Evolutionary conservation across 2,329 filamentous ascomycete species (phyloP).

Genomic region (Penicillium sp.): DNA sequence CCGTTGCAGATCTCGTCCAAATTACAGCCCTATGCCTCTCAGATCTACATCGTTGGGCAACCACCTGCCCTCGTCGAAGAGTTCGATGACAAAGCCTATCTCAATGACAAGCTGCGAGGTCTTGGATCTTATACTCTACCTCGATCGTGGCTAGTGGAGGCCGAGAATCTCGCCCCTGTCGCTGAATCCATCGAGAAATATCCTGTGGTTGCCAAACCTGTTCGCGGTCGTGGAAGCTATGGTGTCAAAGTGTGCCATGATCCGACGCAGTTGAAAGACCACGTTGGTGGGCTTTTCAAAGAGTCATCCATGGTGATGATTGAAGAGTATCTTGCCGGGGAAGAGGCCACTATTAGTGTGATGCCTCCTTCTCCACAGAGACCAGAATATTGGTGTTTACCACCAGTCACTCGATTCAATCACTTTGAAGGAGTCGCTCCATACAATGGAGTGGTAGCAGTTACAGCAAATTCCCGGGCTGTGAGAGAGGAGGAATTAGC

Average conservation of each 20-base stretch:
- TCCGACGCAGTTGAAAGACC: conserved; percentile 27
- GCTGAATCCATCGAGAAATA: conserved; percentile 20
- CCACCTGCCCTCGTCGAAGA: conserved; percentile 45
- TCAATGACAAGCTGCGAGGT: conserved; percentile 43
- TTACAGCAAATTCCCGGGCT: conserved; percentile 46
- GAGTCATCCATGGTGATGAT: conserved; percentile 41
- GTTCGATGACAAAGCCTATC: conserved; percentile 50
- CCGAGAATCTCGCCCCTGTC: conserved; percentile 12
- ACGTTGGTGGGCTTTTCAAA: conserved; percentile 32
- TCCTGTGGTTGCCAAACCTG: conserved; percentile 48
- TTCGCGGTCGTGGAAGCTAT: conserved; percentile 48
- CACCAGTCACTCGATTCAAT: conserved; percentile 47
- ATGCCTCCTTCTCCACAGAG: conserved; percentile 43
- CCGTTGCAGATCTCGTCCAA: conserved; percentile 43
- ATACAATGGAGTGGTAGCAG: conserved; percentile 48
- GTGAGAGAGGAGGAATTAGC: conserved; percentile 30
- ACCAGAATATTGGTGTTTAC: conserved; percentile 41
- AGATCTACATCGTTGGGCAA: conserved; percentile 43
- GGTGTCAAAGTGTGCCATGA: conserved; percentile 46
- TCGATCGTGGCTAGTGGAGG: conserved; percentile 30
- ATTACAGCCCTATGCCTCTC: conserved; percentile 27
- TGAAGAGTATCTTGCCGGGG: conserved; percentile 47
- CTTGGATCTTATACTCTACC: conserved; percentile 40
- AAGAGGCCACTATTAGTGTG: conserved; percentile 51
- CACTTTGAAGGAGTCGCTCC: conserved; percentile 47